A percentile compares a stretch with the other conserved stretches of the same genome.
These are phyloP conservation scores for Periglandula ipomoeae DNA, from an alignment of 2,329 filamentous ascomycete species.

Conservation along the genomic window DNA sequence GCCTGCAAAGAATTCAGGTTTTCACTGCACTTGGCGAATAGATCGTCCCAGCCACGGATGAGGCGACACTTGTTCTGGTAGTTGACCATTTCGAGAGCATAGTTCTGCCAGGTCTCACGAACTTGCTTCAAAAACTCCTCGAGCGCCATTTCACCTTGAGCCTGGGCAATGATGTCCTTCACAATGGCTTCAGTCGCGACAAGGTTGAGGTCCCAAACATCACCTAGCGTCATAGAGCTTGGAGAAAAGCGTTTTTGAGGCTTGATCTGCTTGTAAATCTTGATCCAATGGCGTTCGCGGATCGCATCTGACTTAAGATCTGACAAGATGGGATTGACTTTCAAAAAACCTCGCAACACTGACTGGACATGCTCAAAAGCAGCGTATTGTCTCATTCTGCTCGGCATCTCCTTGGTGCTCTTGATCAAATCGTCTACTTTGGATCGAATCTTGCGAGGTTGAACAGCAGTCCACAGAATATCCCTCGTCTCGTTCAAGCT, in stretches of 20 bases:
- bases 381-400: conserved; percentile 96
- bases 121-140: conserved; percentile 97
- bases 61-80: conserved; percentile 98
- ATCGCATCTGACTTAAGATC: conserved; percentile 97
- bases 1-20: conserved; percentile 95
- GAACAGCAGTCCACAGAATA: conserved; percentile 87
- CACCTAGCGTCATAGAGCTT: conserved; percentile 90
- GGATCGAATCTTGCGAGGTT: conserved; percentile 84
- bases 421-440: conserved; percentile 89
- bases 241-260: conserved; percentile 91
- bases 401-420: conserved; percentile 99
- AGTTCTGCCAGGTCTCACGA: conserved; percentile 93
- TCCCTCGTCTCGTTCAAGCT: conserved; percentile 91
- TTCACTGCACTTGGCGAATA: conserved; percentile 97
- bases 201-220: conserved; percentile 96
- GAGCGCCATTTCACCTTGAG: conserved; percentile 94
- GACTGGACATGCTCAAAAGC: conserved; percentile 99
- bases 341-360: conserved; percentile 77
- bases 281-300: conserved; percentile 91
- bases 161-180: conserved; percentile 87
- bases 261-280: conserved; percentile 93
- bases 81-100: conserved; percentile 85
- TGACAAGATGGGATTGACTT: conserved; percentile 78
- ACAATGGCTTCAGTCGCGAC: conserved; percentile 80
- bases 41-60: conserved; percentile 94